Conservation (phyloP, 306 rosid genomes). For the Castanea sativa region DNA sequence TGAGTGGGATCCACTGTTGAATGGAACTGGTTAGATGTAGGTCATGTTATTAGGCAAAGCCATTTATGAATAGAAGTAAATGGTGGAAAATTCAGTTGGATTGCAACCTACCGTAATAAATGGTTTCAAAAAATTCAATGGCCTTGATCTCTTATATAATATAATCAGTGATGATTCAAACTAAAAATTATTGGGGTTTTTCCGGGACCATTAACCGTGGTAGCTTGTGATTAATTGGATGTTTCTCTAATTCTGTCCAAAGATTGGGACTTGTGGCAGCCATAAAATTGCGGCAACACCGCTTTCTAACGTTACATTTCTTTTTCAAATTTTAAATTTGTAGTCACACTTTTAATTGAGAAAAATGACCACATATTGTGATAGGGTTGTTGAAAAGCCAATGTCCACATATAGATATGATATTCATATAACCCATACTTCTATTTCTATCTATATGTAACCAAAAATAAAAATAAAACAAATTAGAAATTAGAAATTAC, state of each 20-base stretch:
- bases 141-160: slow-evolving; percentile 19
- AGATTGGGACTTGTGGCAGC: slow-evolving; percentile 14
- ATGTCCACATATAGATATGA: neutral
- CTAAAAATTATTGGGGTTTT: neutral
- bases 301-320: slow-evolving; percentile 30
- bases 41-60: slow-evolving; percentile 59
- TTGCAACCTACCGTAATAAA: slow-evolving; percentile 77
- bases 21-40: slow-evolving; percentile 38
- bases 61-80: slow-evolving; percentile 76
- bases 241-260: slow-evolving; percentile 20
- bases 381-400: slow-evolving; percentile 31
- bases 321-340: slow-evolving; percentile 34
- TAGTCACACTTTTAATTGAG: slow-evolving; percentile 28
- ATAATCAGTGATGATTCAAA: slow-evolving; percentile 3
- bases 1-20: slow-evolving; percentile 70
- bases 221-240: slow-evolving; percentile 12
- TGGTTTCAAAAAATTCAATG: slow-evolving; percentile 45
- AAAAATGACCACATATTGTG: slow-evolving; percentile 27
- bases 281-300: slow-evolving; percentile 21
- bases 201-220: slow-evolving; percentile 34
- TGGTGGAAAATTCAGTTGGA: slow-evolving; percentile 67
- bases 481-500: too few species aligned
- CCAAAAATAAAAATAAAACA: too few species aligned
- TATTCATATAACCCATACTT: too few species aligned
- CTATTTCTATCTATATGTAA: too few species aligned